phyloP scores from a whole-genome alignment of 2,329 filamentous ascomycete genomes.

The Aspergillus neoniger region DNA sequence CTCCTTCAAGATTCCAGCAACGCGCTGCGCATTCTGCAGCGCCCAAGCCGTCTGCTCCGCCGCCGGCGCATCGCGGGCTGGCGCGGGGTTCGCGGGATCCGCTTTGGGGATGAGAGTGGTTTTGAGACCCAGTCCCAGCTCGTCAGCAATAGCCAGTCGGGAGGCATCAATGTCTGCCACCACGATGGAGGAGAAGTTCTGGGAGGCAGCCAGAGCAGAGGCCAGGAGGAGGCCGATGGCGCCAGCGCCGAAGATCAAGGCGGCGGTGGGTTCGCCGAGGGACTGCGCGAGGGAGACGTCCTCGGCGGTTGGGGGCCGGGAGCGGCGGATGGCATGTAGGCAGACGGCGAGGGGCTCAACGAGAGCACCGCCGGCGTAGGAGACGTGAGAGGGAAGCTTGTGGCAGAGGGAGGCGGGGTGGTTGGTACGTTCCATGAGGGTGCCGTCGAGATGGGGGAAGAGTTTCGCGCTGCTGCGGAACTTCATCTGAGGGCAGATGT shows the following conservation, averaged over 20 bases:
- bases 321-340: conserved; percentile 60
- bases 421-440: conserved; percentile 63
- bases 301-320: conserved; percentile 47
- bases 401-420: conserved; percentile 64
- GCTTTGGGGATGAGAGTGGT: conserved; percentile 41
- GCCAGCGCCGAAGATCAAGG: conserved; percentile 63
- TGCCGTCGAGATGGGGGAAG: conserved; percentile 65
- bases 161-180: conserved; percentile 63
- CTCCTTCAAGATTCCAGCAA: conserved; percentile 36
- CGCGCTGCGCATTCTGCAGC: conserved; percentile 38
- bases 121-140: conserved; percentile 38
- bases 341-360: conserved; percentile 63
- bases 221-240: conserved; percentile 62
- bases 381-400: conserved; percentile 55
- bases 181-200: conserved; percentile 56
- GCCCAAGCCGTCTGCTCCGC: conserved; percentile 37
- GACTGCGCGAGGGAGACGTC: conserved; percentile 44
- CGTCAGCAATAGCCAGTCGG: conserved; percentile 57
- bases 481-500: conserved; percentile 61
- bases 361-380: conserved; percentile 59
- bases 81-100: conserved; percentile 31
- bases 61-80: conserved; percentile 33
- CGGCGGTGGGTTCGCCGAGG: conserved; percentile 45
- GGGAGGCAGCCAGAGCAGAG: conserved; percentile 57
- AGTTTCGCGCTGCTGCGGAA: conserved; percentile 62